phyloP scores from a whole-genome alignment of 2,329 filamentous ascomycete species.

The Alternaria conjuncta region DNA sequence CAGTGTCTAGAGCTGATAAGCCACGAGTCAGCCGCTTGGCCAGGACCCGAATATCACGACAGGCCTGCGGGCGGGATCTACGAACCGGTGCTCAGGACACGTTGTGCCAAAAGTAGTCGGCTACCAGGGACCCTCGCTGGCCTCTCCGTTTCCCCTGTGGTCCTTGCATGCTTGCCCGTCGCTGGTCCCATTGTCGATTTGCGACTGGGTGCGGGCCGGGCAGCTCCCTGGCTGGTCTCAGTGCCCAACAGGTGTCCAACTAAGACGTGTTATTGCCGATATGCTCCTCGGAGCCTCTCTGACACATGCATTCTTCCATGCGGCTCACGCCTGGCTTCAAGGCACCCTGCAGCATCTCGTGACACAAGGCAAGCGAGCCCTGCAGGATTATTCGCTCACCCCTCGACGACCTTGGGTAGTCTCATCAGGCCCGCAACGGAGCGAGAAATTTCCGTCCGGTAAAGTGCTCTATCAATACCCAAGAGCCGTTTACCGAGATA shows the following conservation, averaged over 20 bases:
- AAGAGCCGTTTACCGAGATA: slow-evolving; percentile 22
- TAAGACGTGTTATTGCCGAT: slow-evolving; percentile 12
- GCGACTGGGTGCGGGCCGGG: slow-evolving; percentile 47
- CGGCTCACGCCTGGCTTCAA: slow-evolving; percentile 16
- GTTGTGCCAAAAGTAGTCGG: slow-evolving; percentile 44
- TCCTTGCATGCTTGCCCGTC: slow-evolving; percentile 25
- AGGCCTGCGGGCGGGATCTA: slow-evolving; percentile 46
- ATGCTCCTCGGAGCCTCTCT: slow-evolving; percentile 9
- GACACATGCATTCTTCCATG: slow-evolving; percentile 11
- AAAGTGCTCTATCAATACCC: slow-evolving; percentile 18
- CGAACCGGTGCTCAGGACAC: slow-evolving; percentile 47
- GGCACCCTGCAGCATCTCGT: slow-evolving; percentile 23
- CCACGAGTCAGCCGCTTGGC: slow-evolving; percentile 16
- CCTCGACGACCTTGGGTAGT: slow-evolving; percentile 2
- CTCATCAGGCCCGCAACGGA: slow-evolving; percentile 30
- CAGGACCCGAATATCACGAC: slow-evolving; percentile 17
- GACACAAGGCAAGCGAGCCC: slow-evolving; percentile 22
- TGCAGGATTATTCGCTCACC: slow-evolving; percentile 19
- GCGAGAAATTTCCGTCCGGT: slow-evolving; percentile 39
- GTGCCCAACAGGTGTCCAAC: slow-evolving; percentile 7
- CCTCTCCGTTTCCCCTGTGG: slow-evolving; percentile 19
- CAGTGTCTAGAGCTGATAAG: background rate
- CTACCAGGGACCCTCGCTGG: slow-evolving; percentile 29
- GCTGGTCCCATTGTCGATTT: slow-evolving; percentile 40
- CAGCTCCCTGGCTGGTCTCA: slow-evolving; percentile 32